Percentiles rank a stretch among this genome's conserved stretches.
Conservation (phyloP, 495 filamentous ascomycete species). For the Xylaria intraflava region DNA sequence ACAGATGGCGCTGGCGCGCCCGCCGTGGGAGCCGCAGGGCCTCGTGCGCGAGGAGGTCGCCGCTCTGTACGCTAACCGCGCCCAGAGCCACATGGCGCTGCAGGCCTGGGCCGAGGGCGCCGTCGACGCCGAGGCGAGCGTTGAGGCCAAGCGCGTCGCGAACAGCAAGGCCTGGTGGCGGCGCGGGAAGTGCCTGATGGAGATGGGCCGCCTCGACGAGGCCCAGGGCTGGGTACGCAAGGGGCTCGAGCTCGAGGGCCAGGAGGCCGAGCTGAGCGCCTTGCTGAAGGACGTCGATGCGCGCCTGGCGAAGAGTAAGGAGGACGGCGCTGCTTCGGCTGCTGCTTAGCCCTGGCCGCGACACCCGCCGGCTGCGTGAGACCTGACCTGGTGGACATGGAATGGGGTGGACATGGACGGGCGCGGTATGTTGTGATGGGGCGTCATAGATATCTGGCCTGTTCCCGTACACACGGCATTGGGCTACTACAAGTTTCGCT, state of each 20-base stretch:
- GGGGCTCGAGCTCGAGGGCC: conserved; percentile 78
- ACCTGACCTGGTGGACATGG: neutral
- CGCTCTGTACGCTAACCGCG: conserved; percentile 74
- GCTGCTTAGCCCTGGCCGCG: too few species aligned
- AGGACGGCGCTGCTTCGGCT: neutral
- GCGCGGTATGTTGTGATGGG: too few species aligned
- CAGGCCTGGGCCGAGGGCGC: conserved; percentile 74
- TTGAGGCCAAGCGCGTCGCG: conserved; percentile 78
- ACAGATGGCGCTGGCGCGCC: conserved; percentile 76
- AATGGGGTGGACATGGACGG: neutral
- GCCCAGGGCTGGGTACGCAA: conserved; percentile 63
- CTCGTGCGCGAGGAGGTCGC: conserved; percentile 79
- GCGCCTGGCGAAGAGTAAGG: conserved; percentile 24
- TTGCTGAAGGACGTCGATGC: conserved; percentile 65
- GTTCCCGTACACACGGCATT: too few species aligned
- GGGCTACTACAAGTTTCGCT: too few species aligned
- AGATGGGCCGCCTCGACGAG: conserved; percentile 88
- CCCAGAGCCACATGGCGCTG: conserved; percentile 79
- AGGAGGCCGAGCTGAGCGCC: conserved; percentile 59
- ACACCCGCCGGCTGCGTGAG: too few species aligned
- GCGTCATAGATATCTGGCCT: too few species aligned
- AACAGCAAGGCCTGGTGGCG: conserved; percentile 96
- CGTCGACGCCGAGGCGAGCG: conserved; percentile 75
- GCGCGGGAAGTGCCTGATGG: conserved; percentile 68
- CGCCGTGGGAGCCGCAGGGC: conserved; percentile 76